Percentiles rank a stretch among this genome's conserved stretches.
Conservation (phyloP, 257 asterid species). For the Solanum verrucosum region DNA sequence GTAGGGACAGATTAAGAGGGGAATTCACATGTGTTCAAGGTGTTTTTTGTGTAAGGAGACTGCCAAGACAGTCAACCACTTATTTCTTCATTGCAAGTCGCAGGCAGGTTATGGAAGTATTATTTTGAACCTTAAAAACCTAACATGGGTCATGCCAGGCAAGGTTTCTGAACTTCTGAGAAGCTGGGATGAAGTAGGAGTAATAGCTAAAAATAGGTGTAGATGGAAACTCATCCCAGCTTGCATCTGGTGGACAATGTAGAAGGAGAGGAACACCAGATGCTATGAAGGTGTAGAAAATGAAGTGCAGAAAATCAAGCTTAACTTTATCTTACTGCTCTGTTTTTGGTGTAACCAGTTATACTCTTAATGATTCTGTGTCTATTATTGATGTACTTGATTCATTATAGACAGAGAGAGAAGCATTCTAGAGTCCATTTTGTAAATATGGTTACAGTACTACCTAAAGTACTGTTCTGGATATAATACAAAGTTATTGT, state of each 20-base stretch:
- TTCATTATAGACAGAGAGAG: background rate
- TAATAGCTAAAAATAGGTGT: background rate
- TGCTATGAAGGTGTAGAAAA: background rate
- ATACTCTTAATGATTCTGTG: background rate
- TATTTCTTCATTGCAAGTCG: background rate
- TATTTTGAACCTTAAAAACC: background rate
- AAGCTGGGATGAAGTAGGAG: background rate
- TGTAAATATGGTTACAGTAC: background rate
- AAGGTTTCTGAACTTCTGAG: background rate
- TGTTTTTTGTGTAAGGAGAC: background rate
- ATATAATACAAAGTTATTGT: too few species aligned
- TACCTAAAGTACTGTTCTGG: background rate
- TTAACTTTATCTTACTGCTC: background rate
- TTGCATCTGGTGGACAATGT: background rate
- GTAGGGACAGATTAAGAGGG: background rate
- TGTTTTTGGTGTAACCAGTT: background rate
- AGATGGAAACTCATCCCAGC: background rate
- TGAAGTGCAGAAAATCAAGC: background rate
- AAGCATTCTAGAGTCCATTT: background rate
- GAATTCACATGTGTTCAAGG: background rate
- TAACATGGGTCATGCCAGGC: background rate
- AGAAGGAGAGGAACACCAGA: background rate
- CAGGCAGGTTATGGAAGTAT: background rate
- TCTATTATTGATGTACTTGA: background rate
- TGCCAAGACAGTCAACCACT: background rate